These are phyloP conservation scores for Athelia sp. DNA, from an alignment of 1,284 basidiomycete species.

Conservation along the genomic window DNA sequence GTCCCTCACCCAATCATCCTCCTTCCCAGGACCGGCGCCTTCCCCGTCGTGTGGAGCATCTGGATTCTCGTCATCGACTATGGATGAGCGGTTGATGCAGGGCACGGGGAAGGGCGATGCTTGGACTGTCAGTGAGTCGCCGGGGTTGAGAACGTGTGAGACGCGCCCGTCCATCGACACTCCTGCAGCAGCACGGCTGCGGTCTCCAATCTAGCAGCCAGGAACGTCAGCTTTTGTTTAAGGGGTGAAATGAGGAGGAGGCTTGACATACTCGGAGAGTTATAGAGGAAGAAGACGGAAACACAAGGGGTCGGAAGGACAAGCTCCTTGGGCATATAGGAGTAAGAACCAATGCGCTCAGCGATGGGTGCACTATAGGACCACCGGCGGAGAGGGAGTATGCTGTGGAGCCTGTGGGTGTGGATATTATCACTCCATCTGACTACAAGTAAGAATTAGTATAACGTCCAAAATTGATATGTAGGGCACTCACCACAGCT, in stretches of 20 bases:
- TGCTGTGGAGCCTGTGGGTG: slow-evolving; percentile 95
- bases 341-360: slow-evolving; percentile 87
- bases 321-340: slow-evolving; percentile 94
- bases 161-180: slow-evolving; percentile 91
- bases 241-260: too few species aligned
- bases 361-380: slow-evolving; percentile 92
- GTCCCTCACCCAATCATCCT: slow-evolving; percentile 94
- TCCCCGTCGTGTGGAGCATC: slow-evolving; percentile 30
- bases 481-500: slow-evolving; percentile 81
- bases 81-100: slow-evolving; percentile 83
- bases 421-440: slow-evolving; percentile 92
- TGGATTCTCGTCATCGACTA: slow-evolving; percentile 39
- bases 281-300: slow-evolving; percentile 81
- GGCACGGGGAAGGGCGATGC: slow-evolving; percentile 90
- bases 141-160: slow-evolving; percentile 74
- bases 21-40: slow-evolving; percentile 69
- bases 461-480: slow-evolving; percentile 4
- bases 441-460: slow-evolving; percentile 47
- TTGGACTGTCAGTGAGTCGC: slow-evolving; percentile 82
- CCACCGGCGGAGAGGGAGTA: slow-evolving; percentile 96
- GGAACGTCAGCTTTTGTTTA: slow-evolving; percentile 3
- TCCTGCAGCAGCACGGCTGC: slow-evolving; percentile 82
- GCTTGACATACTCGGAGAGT: slow-evolving; percentile 68
- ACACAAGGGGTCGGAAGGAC: slow-evolving; percentile 88
- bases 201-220: slow-evolving; percentile 70